Base-by-base conservation (phyloP, 257 asterid species). In the Plantago ovata region DNA sequence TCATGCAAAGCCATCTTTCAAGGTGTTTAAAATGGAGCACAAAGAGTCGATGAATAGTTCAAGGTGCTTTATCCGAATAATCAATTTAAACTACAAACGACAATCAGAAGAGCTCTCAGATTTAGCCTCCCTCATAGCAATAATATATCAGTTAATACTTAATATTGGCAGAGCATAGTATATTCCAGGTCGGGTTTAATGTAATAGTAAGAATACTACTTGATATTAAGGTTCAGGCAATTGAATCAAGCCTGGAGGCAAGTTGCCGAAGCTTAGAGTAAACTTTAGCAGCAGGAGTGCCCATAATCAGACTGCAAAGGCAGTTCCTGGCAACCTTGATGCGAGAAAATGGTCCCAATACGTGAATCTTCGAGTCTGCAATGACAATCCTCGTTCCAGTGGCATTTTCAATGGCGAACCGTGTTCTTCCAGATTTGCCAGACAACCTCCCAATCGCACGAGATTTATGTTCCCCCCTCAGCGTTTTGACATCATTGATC, bases 361-460 rank as follows among this genome's bases (percentile, higher is more conserved):
- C 52, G 36, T 67, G 72, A 52, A 67, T 67, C 56, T 45, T 60
- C 7, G 67, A 23, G 23, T 67, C 72, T 9, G 72, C 72, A 14
- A 67, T 67, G 19, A 67, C 72, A 53, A 67, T 67, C 22, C 72
- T 41, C 4, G 62, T 60, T 12, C 18, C 41, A 11, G 62, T 60
- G 4, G 72, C 60, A 19, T 67, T 67, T 56, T 67, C 82, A 18
- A 79, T 73, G 0, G 85, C 82, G 46, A 73, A 76, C 71, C 76
- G 76, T 0, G 85, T 79, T 56, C 69, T 79, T 10, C 85, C 85
- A 33, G 79, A 79, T 51, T 73, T 79, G 3, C 85, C 85, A 0
- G 80, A 72, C 36, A 79, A 40, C 54, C 85, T 76, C 10, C 85
- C 85, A 20, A 79, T 79, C 11, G 85, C 85, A 48, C 85, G 64